These are phyloP conservation scores for Fusarium globosum DNA, from an alignment of 2,329 filamentous ascomycete genomes.

Conservation along the genomic window DNA sequence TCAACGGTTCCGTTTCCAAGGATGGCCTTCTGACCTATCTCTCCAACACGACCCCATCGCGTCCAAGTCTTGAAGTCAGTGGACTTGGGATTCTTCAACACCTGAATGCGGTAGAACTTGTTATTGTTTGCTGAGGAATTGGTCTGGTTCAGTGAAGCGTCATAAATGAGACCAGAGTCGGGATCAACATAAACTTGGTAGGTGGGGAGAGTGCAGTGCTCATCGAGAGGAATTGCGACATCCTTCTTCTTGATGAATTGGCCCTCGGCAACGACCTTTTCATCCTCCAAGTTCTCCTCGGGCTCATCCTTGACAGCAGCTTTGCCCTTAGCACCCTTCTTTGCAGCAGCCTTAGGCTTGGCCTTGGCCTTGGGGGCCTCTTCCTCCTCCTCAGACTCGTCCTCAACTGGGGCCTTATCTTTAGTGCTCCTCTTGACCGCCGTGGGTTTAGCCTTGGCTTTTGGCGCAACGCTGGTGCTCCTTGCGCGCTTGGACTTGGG, in stretches of 20 bases:
- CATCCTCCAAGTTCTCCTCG: slow-evolving; percentile 45
- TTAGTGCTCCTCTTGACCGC: slow-evolving; percentile 40
- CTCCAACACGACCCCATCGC: slow-evolving; percentile 82
- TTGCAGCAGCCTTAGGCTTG: slow-evolving; percentile 22
- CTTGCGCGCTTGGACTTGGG: slow-evolving; percentile 46
- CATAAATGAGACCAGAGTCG: slow-evolving; percentile 73
- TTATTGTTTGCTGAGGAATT: slow-evolving; percentile 79
- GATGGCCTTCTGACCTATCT: slow-evolving; percentile 61
- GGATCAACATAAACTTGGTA: slow-evolving; percentile 74
- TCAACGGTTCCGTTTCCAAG: slow-evolving; percentile 56
- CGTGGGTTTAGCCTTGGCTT: slow-evolving; percentile 9
- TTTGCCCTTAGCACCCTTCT: slow-evolving; percentile 42
- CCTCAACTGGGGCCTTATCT: slow-evolving; percentile 27
- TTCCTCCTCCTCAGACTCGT: slow-evolving; percentile 46
- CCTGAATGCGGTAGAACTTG: slow-evolving; percentile 83
- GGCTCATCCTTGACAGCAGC: slow-evolving; percentile 38
- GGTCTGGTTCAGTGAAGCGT: slow-evolving; percentile 83
- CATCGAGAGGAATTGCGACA: slow-evolving; percentile 63
- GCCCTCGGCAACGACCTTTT: slow-evolving; percentile 54
- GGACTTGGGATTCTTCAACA: slow-evolving; percentile 56
- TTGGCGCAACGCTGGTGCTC: slow-evolving; percentile 10
- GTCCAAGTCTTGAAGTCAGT: slow-evolving; percentile 73
- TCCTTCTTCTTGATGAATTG: slow-evolving; percentile 61
- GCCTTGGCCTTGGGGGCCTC: slow-evolving; percentile 37
- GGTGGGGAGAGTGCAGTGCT: slow-evolving; percentile 51